Conservation (phyloP, 2,329 filamentous ascomycete genomes). For the Metarhizium rileyi region DNA sequence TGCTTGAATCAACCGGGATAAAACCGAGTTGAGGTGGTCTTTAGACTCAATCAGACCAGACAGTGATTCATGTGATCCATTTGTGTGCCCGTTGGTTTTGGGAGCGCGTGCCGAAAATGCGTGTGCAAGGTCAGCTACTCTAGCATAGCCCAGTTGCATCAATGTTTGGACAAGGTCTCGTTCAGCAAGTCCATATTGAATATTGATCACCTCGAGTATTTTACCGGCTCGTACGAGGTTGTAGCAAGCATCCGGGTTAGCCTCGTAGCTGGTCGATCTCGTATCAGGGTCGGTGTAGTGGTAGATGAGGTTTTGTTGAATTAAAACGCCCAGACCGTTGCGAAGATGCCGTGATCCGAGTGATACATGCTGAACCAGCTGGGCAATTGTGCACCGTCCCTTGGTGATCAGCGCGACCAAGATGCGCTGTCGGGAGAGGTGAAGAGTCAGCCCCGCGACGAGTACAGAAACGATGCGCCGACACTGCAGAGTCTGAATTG, state of each 20-base stretch:
- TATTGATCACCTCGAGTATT: constrained; percentile 66
- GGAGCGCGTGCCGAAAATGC: constrained; percentile 40
- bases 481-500: constrained; percentile 1
- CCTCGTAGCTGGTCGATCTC: constrained; percentile 67
- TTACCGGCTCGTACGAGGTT: constrained; percentile 72
- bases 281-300: constrained; percentile 57
- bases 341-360: constrained; percentile 67
- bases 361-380: constrained; percentile 61
- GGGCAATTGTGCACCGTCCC: constrained; percentile 64
- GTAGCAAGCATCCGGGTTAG: constrained; percentile 72
- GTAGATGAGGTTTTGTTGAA: constrained; percentile 80
- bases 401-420: constrained; percentile 68
- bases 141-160: constrained; percentile 67
- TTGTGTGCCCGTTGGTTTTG: constrained; percentile 24
- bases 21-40: constrained; percentile 37
- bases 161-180: constrained; percentile 66
- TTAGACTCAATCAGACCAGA: constrained; percentile 33
- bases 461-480: too few relatives aligned
- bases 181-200: constrained; percentile 64
- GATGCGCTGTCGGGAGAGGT: constrained; percentile 56
- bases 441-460: constrained; percentile 17
- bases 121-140: constrained; percentile 58
- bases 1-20: constrained; percentile 48
- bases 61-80: constrained; percentile 21
- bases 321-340: constrained; percentile 71